Evolutionary conservation across 495 filamentous ascomycete species (phyloP).

Genomic region (Cudoniella acicularis): DNA sequence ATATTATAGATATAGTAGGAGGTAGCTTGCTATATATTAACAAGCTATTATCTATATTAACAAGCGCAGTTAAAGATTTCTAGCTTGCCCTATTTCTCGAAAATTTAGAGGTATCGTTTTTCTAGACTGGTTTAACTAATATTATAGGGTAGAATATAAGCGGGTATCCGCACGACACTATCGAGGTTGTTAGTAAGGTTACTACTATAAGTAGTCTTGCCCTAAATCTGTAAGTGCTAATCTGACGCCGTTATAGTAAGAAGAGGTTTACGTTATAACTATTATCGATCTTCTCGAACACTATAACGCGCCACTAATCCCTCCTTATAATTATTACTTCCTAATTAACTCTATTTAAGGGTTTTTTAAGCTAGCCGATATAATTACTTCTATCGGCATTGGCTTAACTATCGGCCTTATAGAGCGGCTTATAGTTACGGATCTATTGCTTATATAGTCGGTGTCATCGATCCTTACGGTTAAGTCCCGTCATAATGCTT

Average conservation of each 20-base stretch:
- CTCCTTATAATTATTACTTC: conserved; percentile 15
- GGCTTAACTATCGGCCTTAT: conserved; percentile 8
- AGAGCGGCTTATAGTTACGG: conserved; percentile 1
- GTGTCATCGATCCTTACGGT: conserved; percentile 5
- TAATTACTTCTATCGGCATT: conserved; percentile 17
- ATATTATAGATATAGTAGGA: conserved; percentile 9
- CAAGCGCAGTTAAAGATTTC: conserved; percentile 7
- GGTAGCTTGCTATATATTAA: conserved; percentile 8
- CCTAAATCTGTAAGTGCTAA: conserved; percentile 1
- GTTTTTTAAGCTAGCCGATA: conserved; percentile 11
- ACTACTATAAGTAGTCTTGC: conserved; percentile 10
- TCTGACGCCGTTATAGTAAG: conserved; percentile 7
- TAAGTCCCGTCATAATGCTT: conserved; percentile 13
- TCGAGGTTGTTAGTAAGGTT: conserved; percentile 9
- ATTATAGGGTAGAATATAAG: conserved; percentile 11
- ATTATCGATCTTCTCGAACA: conserved; percentile 16
- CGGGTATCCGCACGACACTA: conserved; percentile 9
- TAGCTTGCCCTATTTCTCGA: conserved; percentile 12
- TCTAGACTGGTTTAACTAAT: conserved; percentile 11
- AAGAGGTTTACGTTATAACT: conserved; percentile 14
- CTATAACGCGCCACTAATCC: conserved; percentile 8
- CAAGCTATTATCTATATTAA: conserved; percentile 2
- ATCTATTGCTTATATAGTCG: conserved; percentile 13
- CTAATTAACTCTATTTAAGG: conserved; percentile 8
- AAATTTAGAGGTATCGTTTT: conserved; percentile 12